Percentiles rank a stretch among this genome's conserved stretches.
These are phyloP conservation scores for Dacryopinax spathularia DNA, from an alignment of 768 basidiomycete genomes.

Conservation along the genomic window DNA sequence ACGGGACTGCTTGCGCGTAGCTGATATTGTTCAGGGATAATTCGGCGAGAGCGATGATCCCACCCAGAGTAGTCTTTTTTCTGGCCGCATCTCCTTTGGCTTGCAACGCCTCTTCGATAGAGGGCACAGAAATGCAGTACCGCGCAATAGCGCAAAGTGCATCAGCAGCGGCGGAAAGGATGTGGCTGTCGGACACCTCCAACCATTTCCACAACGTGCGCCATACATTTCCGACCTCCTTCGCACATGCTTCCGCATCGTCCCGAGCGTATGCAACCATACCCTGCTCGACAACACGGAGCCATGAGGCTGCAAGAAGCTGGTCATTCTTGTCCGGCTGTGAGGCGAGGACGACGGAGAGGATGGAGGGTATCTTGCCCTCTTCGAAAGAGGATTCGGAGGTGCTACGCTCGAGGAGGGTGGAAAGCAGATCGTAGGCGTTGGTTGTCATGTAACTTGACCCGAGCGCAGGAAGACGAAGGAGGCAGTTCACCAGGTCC, in stretches of 20 bases:
- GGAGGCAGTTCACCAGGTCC: conserved; percentile 50
- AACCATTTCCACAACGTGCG: conserved; percentile 62
- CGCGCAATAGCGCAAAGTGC: conserved; percentile 46
- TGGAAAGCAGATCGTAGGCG: conserved; percentile 72
- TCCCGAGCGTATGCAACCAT: conserved; percentile 48
- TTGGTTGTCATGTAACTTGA: conserved; percentile 83
- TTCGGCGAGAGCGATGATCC: conserved; percentile 46
- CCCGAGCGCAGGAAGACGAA: conserved; percentile 71
- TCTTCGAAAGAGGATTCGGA: conserved; percentile 16
- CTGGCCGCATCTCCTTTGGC: conserved; percentile 32
- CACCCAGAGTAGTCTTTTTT: conserved; percentile 42
- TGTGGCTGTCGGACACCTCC: conserved; percentile 47
- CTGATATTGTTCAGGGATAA: conserved; percentile 59
- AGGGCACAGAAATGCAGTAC: conserved; percentile 53
- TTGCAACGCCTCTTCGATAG: conserved; percentile 39
- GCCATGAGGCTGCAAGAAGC: conserved; percentile 61
- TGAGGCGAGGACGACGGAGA: conserved; percentile 54
- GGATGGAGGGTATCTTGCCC: conserved; percentile 33
- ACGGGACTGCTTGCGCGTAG: conserved; percentile 62
- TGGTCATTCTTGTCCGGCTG: conserved; percentile 56
- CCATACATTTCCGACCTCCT: conserved; percentile 54
- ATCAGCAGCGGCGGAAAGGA: conserved; percentile 48
- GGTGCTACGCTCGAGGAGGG: conserved; percentile 42
- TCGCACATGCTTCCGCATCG: conserved; percentile 36
- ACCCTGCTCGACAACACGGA: conserved; percentile 56